Conservation (phyloP, 768 basidiomycete species). For the Boletus reticulatus region DNA sequence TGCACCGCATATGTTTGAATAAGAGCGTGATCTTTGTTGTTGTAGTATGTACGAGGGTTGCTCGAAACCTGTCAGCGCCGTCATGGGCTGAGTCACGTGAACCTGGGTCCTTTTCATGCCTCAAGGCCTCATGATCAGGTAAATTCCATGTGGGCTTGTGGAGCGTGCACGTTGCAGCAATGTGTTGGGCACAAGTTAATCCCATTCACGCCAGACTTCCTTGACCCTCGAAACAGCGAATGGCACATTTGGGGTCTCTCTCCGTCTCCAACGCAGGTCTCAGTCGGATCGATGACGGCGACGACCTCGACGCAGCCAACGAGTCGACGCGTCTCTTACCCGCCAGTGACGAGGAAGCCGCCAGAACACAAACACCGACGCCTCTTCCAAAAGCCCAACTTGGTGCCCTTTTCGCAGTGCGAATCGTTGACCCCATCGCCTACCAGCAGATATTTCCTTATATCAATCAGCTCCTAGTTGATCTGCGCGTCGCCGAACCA, state of each 20-base stretch:
- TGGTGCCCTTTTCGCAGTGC: constrained; percentile 36
- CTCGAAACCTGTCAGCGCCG: too few species aligned
- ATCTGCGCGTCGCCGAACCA: constrained; percentile 50
- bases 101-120: too few species aligned
- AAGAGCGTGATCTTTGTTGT: too few species aligned
- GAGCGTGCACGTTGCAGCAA: background rate
- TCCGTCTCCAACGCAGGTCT: background rate
- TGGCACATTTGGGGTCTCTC: background rate
- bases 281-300: background rate
- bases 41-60: too few species aligned
- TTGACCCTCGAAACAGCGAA: background rate
- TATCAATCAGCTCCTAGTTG: constrained; percentile 60
- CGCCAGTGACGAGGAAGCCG: constrained; percentile 4
- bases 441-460: constrained; percentile 66
- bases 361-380: background rate
- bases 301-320: background rate
- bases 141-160: background rate
- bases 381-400: constrained; percentile 48
- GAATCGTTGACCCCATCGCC: constrained; percentile 58
- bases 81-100: too few species aligned
- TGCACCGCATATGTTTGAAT: too few species aligned
- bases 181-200: background rate
- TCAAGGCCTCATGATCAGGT: too few species aligned
- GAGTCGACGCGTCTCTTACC: constrained; percentile 17
- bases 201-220: background rate